Base-by-base conservation (phyloP, 2,329 filamentous ascomycete species). In the Fusarium sp. region DNA sequence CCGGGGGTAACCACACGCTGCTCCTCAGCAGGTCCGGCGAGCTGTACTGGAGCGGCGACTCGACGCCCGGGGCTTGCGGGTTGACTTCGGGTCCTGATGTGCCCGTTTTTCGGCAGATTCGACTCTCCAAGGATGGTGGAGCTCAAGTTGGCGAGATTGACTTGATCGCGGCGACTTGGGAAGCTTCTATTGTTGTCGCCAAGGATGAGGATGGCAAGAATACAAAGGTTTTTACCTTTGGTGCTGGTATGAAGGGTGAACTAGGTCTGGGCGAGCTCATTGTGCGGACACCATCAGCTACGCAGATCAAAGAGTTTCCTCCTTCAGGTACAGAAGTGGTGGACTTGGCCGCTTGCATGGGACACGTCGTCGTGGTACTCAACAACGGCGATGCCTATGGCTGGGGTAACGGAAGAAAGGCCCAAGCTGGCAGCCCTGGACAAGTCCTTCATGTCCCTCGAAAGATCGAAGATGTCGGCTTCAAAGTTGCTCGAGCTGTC, bases 1-100 rank as follows among this genome's bases (percentile, higher is more conserved):
- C 92, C 7, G 95, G 95, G 4, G 94, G 94, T 1, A 97, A 97
- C 75, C 95, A 97, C 78, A 96, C 93, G 0, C 80, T 97, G 4
- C 77, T 97, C 9, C 82, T 93, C 10, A 87, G 86, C n/a, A 75
- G 82, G 4, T 76, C 82, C 25, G 90, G 90, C 0, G 72, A 80
- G 1, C 81, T 94, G 0, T 91, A 87, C 74, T 89, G 87, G 74
- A 85, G 88, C 49, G 93, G 93, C 1, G 86, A 90, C 63, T 82
- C 80, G 7, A 76, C 80, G 2, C 82, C 77, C 10, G 87, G 87
- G 11, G 86, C 87, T 2, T 89, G 87, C 68, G 87, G 87, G 1
- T 70, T 83, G 9, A 68, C 77, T 0, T 71, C 78, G 4, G 68
- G 70, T 6, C 68, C 76, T 4, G 71, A 75, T 31, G 68, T 71